phyloP scores from a whole-genome alignment of 805 yeast genomes.

The Kodamaea lidongshanica region DNA sequence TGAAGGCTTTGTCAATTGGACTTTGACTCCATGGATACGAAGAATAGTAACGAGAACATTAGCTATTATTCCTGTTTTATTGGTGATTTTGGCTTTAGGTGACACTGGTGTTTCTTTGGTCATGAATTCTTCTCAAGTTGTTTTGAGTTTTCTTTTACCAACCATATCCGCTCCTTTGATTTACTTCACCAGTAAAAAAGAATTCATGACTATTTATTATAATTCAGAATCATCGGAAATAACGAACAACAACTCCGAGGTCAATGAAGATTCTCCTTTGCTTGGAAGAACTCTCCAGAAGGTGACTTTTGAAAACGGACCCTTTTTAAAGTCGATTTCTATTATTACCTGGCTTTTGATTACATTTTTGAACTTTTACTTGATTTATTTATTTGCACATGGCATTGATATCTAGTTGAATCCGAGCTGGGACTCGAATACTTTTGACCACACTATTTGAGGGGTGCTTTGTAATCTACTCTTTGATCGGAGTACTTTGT shows the following conservation, averaged over 20 bases:
- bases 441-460: too few relatives aligned
- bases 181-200: conserved; percentile 35
- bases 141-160: conserved; percentile 39
- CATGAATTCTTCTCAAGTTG: conserved; percentile 42
- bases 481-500: too few relatives aligned
- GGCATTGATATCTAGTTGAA: conserved; percentile 33
- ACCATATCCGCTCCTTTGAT: conserved; percentile 41
- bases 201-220: conserved; percentile 36
- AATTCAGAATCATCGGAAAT: conserved; percentile 8
- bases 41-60: conserved; percentile 35
- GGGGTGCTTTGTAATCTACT: too few relatives aligned
- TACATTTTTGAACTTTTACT: conserved; percentile 33
- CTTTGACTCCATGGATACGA: conserved; percentile 38
- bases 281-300: conserved; percentile 13
- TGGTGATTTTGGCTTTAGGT: conserved; percentile 33
- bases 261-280: conserved; percentile 13
- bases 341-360: conserved; percentile 37
- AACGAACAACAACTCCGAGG: conserved; percentile 11
- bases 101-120: conserved; percentile 41
- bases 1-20: conserved; percentile 43
- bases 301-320: conserved; percentile 36
- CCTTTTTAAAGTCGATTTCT: conserved; percentile 26
- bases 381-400: conserved; percentile 35
- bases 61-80: conserved; percentile 38
- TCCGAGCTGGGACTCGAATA: too few relatives aligned